phyloP scores from a whole-genome alignment of 176 grass and related monocot species.

The Musa troglodytarum region DNA sequence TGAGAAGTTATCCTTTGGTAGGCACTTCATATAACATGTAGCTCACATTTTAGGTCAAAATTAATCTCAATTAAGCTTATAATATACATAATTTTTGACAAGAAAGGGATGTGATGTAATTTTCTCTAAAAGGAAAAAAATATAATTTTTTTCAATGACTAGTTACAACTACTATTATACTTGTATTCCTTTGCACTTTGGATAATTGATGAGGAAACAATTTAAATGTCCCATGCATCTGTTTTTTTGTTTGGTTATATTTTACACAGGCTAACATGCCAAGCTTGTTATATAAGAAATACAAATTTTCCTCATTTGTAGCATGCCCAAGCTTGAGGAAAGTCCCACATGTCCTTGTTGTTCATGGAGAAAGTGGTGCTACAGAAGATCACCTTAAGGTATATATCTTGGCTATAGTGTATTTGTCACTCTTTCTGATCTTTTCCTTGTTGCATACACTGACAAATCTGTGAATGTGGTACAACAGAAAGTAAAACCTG shows the following conservation, averaged over 20 bases:
- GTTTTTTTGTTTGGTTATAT: not conserved
- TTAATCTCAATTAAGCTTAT: not conserved
- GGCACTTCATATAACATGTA: not conserved
- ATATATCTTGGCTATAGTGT: not conserved
- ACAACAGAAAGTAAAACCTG: conserved; percentile 50
- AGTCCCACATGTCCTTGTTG: conserved; percentile 69
- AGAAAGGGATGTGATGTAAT: not conserved
- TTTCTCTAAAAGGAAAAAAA: not conserved
- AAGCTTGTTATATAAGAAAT: conserved; percentile 16
- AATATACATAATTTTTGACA: not conserved
- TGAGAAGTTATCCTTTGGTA: too few relatives aligned
- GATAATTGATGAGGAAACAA: not conserved
- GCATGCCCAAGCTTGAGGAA: conserved; percentile 74
- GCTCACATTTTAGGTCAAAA: not conserved
- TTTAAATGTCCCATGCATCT: not conserved
- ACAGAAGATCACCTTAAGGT: conserved; percentile 60
- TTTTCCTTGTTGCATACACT: conserved; percentile 14
- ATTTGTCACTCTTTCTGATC: conserved; percentile 17
- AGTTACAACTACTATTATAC: not conserved
- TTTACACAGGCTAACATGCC: not conserved
- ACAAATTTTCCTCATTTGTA: conserved; percentile 21
- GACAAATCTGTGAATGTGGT: conserved; percentile 19
- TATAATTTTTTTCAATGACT: not conserved
- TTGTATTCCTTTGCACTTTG: not conserved
- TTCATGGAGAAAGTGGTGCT: conserved; percentile 73